These are phyloP conservation scores for Hypoxylon sp. DNA, from an alignment of 2,329 filamentous ascomycete species.

Conservation along the genomic window DNA sequence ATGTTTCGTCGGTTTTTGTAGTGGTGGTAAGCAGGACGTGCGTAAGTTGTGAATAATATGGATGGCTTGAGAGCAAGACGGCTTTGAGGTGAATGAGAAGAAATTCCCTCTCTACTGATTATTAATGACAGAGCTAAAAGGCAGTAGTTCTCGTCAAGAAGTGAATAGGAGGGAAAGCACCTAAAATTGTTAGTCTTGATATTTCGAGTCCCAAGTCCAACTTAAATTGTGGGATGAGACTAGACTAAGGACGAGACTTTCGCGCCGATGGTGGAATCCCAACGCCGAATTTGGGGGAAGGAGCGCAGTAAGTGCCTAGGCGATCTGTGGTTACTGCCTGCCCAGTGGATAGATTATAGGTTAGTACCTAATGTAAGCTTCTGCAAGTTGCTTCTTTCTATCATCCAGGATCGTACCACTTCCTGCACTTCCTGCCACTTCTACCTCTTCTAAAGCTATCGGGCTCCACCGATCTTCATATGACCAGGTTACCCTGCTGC, in stretches of 20 bases:
- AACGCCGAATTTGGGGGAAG: constrained; percentile 18
- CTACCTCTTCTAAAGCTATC: constrained; percentile 28
- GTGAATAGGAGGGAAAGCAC: constrained; percentile 5
- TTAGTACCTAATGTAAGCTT: constrained; percentile 8
- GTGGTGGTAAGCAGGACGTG: constrained; percentile 31
- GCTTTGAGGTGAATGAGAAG: neutral
- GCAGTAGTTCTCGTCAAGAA: constrained; percentile 11
- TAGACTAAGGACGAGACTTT: constrained; percentile 12
- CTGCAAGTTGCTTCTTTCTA: constrained; percentile 16
- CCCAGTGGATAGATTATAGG: neutral
- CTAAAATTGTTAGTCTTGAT: constrained; percentile 2
- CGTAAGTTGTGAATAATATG: constrained; percentile 2
- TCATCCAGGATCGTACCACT: constrained; percentile 37
- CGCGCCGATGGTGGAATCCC: constrained; percentile 41
- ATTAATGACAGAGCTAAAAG: constrained; percentile 18
- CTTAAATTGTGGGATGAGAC: constrained; percentile 42
- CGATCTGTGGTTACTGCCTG: constrained; percentile 14
- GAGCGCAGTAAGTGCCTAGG: constrained; percentile 2
- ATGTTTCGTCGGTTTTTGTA: neutral
- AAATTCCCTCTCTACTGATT: constrained; percentile 6
- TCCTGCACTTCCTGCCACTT: constrained; percentile 7
- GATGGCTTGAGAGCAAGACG: constrained; percentile 1
- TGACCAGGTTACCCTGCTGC: constrained; percentile 23
- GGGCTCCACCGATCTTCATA: constrained; percentile 40
- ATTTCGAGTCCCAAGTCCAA: constrained; percentile 12